phyloP scores from a whole-genome alignment of 192 early-diverging fungal species.

The Mortierella hygrophila region DNA sequence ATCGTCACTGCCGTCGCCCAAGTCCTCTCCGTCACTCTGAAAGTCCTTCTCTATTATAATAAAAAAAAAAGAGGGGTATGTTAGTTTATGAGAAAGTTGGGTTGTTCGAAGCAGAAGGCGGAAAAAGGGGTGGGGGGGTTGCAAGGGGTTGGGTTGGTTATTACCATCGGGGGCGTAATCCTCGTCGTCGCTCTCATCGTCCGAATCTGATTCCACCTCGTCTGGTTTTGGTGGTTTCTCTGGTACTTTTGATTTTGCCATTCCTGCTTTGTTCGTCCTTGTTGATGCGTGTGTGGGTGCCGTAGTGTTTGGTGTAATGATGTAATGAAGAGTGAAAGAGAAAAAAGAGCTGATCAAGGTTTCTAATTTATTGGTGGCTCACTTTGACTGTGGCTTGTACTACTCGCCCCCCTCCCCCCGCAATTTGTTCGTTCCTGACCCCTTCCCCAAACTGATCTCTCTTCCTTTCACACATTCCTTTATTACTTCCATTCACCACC shows the following conservation, averaged over 20 bases:
- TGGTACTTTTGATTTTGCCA: constrained; percentile 29
- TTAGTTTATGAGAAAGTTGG: neutral
- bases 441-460: neutral
- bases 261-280: neutral
- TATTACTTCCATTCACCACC: neutral
- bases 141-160: too few relatives aligned
- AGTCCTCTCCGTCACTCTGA: constrained; percentile 29
- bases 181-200: constrained; percentile 44
- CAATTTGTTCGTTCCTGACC: neutral
- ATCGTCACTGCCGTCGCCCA: constrained; percentile 30
- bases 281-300: neutral
- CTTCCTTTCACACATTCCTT: neutral
- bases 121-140: too few relatives aligned
- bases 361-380: neutral
- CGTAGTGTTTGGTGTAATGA: neutral
- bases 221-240: constrained; percentile 29
- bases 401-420: neutral
- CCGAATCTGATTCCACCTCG: constrained; percentile 37
- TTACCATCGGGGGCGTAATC: constrained; percentile 53
- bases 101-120: neutral
- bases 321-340: neutral
- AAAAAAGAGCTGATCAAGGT: neutral
- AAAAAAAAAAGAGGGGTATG: too few relatives aligned
- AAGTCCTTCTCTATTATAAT: constrained; percentile 26
- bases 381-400: neutral